Conservation (phyloP, 2,329 filamentous ascomycete genomes). For the Cladosporium colombiae region DNA sequence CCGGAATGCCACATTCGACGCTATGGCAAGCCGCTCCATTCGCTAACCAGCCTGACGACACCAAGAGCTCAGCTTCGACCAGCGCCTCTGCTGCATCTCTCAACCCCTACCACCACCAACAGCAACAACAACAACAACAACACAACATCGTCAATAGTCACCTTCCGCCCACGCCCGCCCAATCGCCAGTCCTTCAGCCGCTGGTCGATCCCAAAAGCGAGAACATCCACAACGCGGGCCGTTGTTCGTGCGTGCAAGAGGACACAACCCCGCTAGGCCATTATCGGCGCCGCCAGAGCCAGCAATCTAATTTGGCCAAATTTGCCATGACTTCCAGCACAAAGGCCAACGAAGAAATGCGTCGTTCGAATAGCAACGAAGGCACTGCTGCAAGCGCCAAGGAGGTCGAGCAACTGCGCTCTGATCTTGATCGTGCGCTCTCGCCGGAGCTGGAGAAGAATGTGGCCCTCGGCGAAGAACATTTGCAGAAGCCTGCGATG, state of each 20-base stretch:
- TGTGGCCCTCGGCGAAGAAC: background rate
- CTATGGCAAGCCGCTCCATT: slow-evolving; percentile 21
- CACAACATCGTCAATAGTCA: background rate
- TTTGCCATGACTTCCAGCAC: slow-evolving; percentile 34
- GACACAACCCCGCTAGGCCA: slow-evolving; percentile 34
- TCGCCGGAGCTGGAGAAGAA: slow-evolving; percentile 23
- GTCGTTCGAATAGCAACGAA: slow-evolving; percentile 23
- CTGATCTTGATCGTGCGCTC: slow-evolving; percentile 35
- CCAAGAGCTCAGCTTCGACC: background rate
- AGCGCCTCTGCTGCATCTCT: background rate
- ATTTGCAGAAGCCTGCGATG: slow-evolving; percentile 2
- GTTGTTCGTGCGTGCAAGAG: slow-evolving; percentile 33
- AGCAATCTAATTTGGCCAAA: slow-evolving; percentile 34
- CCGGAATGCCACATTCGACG: slow-evolving; percentile 22
- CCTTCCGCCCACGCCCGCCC: slow-evolving; percentile 13
- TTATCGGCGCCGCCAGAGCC: slow-evolving; percentile 37
- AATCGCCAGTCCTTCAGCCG: slow-evolving; percentile 13
- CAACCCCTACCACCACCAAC: background rate
- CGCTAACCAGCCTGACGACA: background rate
- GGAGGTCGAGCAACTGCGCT: slow-evolving; percentile 34
- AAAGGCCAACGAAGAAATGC: slow-evolving; percentile 23
- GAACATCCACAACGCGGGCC: slow-evolving; percentile 33
- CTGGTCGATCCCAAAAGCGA: slow-evolving; percentile 13
- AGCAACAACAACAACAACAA: no score
- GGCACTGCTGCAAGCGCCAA: slow-evolving; percentile 24